These are phyloP conservation scores for Brassica incana DNA, from an alignment of 345 rosid species.

Conservation along the genomic window DNA sequence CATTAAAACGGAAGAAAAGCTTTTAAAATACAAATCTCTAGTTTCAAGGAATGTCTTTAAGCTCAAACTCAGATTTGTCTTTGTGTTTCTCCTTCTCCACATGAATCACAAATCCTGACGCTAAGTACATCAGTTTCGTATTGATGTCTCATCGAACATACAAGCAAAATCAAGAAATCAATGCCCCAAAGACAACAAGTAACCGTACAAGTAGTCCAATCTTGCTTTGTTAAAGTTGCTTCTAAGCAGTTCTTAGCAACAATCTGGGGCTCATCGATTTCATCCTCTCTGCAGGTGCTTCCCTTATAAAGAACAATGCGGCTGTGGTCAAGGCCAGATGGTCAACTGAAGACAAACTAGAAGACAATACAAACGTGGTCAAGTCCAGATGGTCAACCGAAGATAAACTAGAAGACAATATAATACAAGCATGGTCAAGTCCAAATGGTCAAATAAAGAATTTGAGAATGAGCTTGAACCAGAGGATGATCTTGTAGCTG, in stretches of 20 bases:
- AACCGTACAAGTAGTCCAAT: slow-evolving; percentile 68
- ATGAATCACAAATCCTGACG: slow-evolving; percentile 6
- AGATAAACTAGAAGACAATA: too few relatives aligned
- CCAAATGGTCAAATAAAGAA: too few relatives aligned
- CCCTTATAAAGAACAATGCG: too few relatives aligned
- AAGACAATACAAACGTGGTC: too few relatives aligned
- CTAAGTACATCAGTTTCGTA: slow-evolving; percentile 55
- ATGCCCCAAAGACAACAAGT: slow-evolving; percentile 58
- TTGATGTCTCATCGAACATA: slow-evolving; percentile 57
- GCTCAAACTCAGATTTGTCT: slow-evolving; percentile 34
- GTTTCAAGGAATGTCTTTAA: slow-evolving; percentile 30
- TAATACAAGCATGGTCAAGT: too few relatives aligned
- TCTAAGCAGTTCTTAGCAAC: slow-evolving; percentile 47
- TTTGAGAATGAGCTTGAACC: too few relatives aligned
- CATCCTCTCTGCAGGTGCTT: too few relatives aligned
- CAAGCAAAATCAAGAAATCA: slow-evolving; percentile 58
- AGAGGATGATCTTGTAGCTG: too few relatives aligned
- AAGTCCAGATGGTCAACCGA: too few relatives aligned
- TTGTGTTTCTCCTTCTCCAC: slow-evolving; percentile 33
- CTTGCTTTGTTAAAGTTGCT: slow-evolving; percentile 43
- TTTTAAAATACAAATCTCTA: background rate
- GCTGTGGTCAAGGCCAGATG: too few relatives aligned
- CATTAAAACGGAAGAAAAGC: background rate
- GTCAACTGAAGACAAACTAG: too few relatives aligned
- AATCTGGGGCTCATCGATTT: too few relatives aligned